Conservation (phyloP, 169 alveolate genomes). For the Toxoplasma gondii region DNA sequence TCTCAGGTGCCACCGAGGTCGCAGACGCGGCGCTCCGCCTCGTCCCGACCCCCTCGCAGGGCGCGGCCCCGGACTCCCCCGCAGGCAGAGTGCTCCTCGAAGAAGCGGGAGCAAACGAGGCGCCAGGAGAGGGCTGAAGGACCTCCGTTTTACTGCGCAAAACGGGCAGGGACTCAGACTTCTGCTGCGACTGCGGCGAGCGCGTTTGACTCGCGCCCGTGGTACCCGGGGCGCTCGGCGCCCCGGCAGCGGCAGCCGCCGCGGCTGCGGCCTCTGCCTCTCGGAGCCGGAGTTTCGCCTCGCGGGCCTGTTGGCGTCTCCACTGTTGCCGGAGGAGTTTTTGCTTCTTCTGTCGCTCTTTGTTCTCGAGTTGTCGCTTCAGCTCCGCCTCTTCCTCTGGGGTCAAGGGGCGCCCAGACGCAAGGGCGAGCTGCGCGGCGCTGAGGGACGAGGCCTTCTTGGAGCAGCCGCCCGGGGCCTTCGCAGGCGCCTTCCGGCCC, state of each 20-base stretch:
- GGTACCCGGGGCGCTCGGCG: background rate
- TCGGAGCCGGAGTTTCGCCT: background rate
- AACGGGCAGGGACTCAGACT: background rate
- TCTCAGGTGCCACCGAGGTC: background rate
- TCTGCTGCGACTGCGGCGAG: background rate
- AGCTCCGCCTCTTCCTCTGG: background rate
- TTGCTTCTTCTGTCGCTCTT: background rate
- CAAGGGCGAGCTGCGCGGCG: background rate
- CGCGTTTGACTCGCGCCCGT: background rate
- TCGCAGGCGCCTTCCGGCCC: background rate
- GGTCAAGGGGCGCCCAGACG: background rate
- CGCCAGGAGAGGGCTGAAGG: background rate
- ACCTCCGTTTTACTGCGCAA: background rate
- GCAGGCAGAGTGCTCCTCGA: background rate
- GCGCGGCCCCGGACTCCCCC: background rate
- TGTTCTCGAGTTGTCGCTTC: background rate
- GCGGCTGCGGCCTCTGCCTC: background rate
- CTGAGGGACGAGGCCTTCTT: background rate
- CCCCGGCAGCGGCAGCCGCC: background rate
- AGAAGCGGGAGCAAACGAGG: background rate
- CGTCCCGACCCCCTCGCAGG: background rate
- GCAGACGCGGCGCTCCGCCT: background rate
- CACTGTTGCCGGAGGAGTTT: constrained; percentile 33
- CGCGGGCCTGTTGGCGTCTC: constrained; percentile 35
- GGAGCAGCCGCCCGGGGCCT: background rate